Percentiles rank a stretch among this genome's conserved stretches.
These are phyloP conservation scores for Chytriomyces hyalinus DNA, from an alignment of 192 early-diverging fungal species.

Conservation along the genomic window DNA sequence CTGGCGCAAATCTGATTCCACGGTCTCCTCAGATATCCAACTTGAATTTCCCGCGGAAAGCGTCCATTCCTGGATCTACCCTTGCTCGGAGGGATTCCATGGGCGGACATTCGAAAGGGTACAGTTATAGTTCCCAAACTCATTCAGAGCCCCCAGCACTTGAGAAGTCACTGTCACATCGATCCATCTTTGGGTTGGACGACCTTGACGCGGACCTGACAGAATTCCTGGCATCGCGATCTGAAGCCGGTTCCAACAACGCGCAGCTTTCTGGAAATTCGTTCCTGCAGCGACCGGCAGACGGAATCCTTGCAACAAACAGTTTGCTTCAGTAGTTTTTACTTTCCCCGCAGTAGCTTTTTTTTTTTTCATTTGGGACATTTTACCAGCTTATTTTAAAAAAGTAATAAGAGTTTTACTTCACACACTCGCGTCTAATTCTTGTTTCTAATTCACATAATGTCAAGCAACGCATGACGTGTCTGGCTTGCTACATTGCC, in stretches of 20 bases:
- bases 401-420: background rate
- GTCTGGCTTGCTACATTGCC: background rate
- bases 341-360: background rate
- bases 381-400: background rate
- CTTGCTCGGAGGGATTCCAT: background rate
- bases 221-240: constrained; percentile 6
- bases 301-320: constrained; percentile 16
- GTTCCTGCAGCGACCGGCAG: constrained; percentile 12
- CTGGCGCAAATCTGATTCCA: constrained; percentile 1
- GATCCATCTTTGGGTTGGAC: constrained; percentile 27
- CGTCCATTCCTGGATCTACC: background rate
- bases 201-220: constrained; percentile 29
- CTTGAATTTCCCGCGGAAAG: background rate
- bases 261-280: background rate
- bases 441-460: background rate
- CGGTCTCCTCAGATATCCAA: constrained; percentile 6
- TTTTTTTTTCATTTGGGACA: background rate
- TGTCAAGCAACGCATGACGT: background rate
- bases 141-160: background rate
- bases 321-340: background rate
- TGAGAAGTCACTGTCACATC: constrained; percentile 14
- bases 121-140: too few species aligned
- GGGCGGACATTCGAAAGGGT: background rate
- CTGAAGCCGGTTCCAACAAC: background rate
- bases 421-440: too few species aligned